Percentiles rank a stretch among this genome's conserved stretches.
phyloP scores from a whole-genome alignment of 2,329 filamentous ascomycete species.

The Pleurostoma richardsiae region DNA sequence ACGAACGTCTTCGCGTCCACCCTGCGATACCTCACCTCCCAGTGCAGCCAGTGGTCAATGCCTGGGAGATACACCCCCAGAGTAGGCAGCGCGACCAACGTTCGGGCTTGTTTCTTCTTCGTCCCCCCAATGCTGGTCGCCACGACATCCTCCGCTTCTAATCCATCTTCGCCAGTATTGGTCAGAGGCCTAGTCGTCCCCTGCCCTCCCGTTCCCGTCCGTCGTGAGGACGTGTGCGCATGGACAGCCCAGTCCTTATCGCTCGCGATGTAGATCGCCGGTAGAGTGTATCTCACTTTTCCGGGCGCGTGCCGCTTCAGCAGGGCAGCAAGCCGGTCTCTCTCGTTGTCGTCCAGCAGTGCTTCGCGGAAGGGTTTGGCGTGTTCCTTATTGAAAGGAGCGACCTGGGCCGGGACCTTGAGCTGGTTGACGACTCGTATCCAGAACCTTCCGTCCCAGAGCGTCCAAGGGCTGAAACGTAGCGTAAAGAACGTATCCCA shows the following conservation, averaged over 20 bases:
- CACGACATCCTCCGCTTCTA: neutral
- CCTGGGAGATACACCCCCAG: slow-evolving; percentile 42
- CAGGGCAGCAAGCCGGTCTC: slow-evolving; percentile 30
- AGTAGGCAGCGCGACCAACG: slow-evolving; percentile 48
- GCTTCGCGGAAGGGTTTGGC: slow-evolving; percentile 43
- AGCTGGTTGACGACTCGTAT: slow-evolving; percentile 40
- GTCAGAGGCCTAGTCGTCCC: neutral
- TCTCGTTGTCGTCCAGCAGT: slow-evolving; percentile 22
- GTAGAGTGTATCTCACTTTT: slow-evolving; percentile 51
- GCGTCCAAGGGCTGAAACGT: slow-evolving; percentile 22
- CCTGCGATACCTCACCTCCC: slow-evolving; percentile 44
- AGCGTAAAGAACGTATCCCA: slow-evolving; percentile 2
- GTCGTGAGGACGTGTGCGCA: slow-evolving; percentile 6
- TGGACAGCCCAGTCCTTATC: slow-evolving; percentile 22
- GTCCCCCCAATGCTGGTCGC: neutral
- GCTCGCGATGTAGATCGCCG: slow-evolving; percentile 43
- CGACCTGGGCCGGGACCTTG: slow-evolving; percentile 34
- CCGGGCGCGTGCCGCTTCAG: slow-evolving; percentile 47
- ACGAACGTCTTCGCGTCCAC: slow-evolving; percentile 36
- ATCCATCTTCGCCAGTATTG: neutral
- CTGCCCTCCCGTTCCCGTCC: neutral
- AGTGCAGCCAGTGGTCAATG: slow-evolving; percentile 42
- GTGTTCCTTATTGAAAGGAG: slow-evolving; percentile 38
- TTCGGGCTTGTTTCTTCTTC: slow-evolving; percentile 17
- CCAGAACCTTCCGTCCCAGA: slow-evolving; percentile 62